phyloP scores from a whole-genome alignment of 768 basidiomycete genomes.

The Tulasnella sp. region DNA sequence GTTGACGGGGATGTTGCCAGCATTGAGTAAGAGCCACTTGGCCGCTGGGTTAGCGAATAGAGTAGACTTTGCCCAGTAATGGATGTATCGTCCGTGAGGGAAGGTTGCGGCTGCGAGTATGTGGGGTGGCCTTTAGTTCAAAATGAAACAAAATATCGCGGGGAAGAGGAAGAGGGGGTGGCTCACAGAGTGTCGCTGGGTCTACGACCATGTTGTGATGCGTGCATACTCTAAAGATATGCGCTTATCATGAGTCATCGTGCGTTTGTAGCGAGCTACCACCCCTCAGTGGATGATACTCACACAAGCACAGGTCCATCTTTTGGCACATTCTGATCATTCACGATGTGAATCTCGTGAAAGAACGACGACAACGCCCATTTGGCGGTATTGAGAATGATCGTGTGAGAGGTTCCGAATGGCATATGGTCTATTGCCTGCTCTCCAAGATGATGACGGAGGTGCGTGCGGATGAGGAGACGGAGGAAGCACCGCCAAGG shows the following conservation, averaged over 20 bases:
- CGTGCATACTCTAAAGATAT: conserved; percentile 51
- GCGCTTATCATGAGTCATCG: background rate
- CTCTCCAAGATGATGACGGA: background rate
- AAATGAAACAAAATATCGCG: background rate
- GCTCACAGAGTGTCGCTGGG: conserved; percentile 69
- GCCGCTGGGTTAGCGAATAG: conserved; percentile 73
- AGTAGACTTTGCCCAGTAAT: conserved; percentile 92
- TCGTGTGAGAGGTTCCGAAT: conserved; percentile 45
- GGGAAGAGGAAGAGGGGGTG: background rate
- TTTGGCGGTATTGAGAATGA: conserved; percentile 59
- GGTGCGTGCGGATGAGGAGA: background rate
- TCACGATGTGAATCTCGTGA: conserved; percentile 74
- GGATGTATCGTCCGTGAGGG: conserved; percentile 69
- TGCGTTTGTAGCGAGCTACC: background rate
- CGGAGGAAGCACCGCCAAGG: background rate
- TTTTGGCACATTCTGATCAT: conserved; percentile 76
- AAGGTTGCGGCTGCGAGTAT: conserved; percentile 58
- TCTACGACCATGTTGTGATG: conserved; percentile 97
- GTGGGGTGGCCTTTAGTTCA: background rate
- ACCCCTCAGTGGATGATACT: too few species aligned
- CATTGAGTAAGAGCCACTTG: conserved; percentile 64
- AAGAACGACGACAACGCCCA: conserved; percentile 82
- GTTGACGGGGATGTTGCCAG: conserved; percentile 97
- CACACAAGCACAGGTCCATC: conserved; percentile 91
- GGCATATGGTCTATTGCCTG: conserved; percentile 13